Base-by-base conservation (phyloP, 805 yeast genomes). In the Saccharomycopsis babjevae region DNA sequence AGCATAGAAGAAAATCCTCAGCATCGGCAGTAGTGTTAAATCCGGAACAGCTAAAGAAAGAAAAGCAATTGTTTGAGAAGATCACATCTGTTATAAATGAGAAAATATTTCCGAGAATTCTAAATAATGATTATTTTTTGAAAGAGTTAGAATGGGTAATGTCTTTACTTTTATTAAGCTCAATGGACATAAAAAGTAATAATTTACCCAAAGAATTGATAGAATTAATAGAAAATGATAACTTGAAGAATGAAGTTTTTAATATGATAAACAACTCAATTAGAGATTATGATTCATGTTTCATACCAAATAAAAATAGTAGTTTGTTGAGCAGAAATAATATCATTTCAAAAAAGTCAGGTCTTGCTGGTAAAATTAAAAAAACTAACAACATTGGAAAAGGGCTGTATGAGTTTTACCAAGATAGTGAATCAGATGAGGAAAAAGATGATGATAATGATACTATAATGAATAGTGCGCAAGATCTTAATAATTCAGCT, bases 61-160 rank as follows among this genome's bases (percentile, higher is more conserved):
- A 82, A 43, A 75, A 77, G 59, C 69, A 71, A 32, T 86, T 86
- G 65, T 76, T 86, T 50, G 71, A 79, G 60, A 76, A 72, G 16
- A 77, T 86, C 2, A 77, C 87, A 22, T 69, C 73, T 8, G 86
- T 86, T 71, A 85, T 88, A 8, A 77, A 84, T 62, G 80, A 78
- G 22, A 84, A 84, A 67, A 70, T 88, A 64, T 81, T 89, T 5
- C 76, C 77, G 64, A 82, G 85, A 62, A 86, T 85, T 0, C 77
- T 86, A 1, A 78, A 80, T 57, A 84, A 84, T 56, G 75, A 75
- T 64, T 76, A 76, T 61, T 82, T 86, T 62, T 77, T 90, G 72
- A 80, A 81, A 59, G 93, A 89, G 65, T 73, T 91, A 63, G 97
- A 92, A 69, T 75, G 85, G 54, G 84, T 96, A 1, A 88, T 91